Conservation (phyloP, 2,329 filamentous ascomycete species). For the Colletotrichum nymphaeae region DNA sequence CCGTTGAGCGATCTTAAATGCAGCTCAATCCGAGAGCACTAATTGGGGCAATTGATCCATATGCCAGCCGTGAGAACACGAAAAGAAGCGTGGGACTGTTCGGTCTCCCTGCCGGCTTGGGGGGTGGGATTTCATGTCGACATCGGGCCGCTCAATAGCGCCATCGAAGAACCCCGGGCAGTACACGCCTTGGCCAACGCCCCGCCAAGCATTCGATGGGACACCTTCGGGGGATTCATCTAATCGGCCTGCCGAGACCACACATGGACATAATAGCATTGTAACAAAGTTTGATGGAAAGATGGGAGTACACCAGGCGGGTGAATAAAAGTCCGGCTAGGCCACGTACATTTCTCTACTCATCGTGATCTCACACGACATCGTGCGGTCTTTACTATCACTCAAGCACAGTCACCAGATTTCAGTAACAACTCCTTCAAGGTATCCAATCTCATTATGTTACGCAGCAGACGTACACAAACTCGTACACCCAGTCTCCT, state of each 20-base stretch:
- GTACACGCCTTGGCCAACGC: neutral
- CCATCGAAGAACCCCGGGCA: conserved; percentile 11
- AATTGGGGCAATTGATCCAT: neutral
- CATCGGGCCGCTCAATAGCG: conserved; percentile 25
- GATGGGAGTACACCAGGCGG: no score
- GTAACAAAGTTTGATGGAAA: no score
- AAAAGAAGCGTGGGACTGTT: neutral
- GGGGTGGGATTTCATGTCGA: conserved; percentile 27
- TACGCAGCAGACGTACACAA: neutral
- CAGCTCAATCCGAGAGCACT: neutral
- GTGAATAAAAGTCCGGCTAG: no score
- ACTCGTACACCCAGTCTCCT: neutral
- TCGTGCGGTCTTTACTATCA: neutral
- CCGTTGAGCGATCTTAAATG: neutral
- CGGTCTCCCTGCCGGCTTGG: conserved; percentile 9
- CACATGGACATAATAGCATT: no score
- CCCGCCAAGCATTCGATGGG: neutral
- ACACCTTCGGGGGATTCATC: no score
- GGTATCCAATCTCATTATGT: neutral
- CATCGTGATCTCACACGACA: no score
- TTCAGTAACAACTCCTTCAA: neutral
- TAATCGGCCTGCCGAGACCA: no score
- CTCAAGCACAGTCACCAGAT: neutral
- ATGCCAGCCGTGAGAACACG: neutral
- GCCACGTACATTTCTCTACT: no score